These are phyloP conservation scores for Quaeritorhiza haematococci DNA, from an alignment of 371 early-diverging fungal genomes.

Conservation along the genomic window DNA sequence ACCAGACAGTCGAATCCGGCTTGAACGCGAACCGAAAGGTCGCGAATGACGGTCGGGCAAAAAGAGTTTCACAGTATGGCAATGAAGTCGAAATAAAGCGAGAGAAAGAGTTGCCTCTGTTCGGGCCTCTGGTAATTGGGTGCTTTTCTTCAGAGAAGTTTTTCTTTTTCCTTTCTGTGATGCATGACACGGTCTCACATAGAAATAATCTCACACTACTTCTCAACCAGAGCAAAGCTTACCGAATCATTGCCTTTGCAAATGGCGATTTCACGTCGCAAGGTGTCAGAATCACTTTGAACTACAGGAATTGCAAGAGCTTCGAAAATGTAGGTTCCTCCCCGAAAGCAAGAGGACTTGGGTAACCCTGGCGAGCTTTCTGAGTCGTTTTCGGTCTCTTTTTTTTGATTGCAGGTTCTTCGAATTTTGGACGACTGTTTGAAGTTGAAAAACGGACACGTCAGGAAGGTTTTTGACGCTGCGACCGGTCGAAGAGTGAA, in stretches of 20 bases:
- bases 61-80: too few relatives aligned
- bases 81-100: too few relatives aligned
- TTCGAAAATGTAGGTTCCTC: conserved; percentile 38
- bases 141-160: conserved; percentile 1
- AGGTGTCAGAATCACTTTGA: conserved; percentile 28
- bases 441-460: conserved; percentile 18
- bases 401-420: too few relatives aligned
- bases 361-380: too few relatives aligned
- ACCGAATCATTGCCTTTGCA: conserved; percentile 30
- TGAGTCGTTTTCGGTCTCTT: too few relatives aligned
- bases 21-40: neutral
- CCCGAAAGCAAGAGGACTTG: too few relatives aligned
- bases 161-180: neutral
- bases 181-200: neutral
- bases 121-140: conserved; percentile 25
- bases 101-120: conserved; percentile 20
- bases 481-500: conserved; percentile 28
- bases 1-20: conserved; percentile 13
- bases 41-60: neutral
- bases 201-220: neutral
- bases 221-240: conserved; percentile 38
- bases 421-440: too few relatives aligned
- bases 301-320: conserved; percentile 40
- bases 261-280: conserved; percentile 32
- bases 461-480: conserved; percentile 40